These are phyloP conservation scores for Botryosphaeria agaves DNA, from an alignment of 2,329 filamentous ascomycete species.

Conservation along the genomic window DNA sequence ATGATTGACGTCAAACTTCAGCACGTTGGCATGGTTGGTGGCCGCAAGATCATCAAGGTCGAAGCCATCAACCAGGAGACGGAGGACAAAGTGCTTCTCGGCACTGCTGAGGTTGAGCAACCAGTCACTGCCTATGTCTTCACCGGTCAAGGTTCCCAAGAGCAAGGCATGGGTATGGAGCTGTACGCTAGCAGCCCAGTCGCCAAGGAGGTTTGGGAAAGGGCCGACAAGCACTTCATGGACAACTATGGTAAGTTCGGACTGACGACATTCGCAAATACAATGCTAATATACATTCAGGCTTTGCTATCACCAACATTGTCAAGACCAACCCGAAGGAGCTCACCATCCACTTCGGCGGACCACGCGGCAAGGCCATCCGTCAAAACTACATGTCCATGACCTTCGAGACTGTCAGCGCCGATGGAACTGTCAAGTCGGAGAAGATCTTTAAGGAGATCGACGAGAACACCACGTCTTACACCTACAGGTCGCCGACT, in stretches of 20 bases:
- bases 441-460: conserved; percentile 99
- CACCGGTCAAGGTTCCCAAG: conserved; percentile 94
- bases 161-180: conserved; percentile 99
- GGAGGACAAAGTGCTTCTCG: conserved; percentile 88
- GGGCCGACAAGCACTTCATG: conserved; percentile 93
- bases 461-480: conserved; percentile 77
- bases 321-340: conserved; percentile 99
- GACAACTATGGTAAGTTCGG: conserved; percentile 76
- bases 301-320: conserved; percentile 95
- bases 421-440: conserved; percentile 86
- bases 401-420: conserved; percentile 95
- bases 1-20: conserved; percentile 88
- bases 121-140: conserved; percentile 95
- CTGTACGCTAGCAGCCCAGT: conserved; percentile 86
- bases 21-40: conserved; percentile 93
- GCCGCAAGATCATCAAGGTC: conserved; percentile 98
- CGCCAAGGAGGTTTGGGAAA: conserved; percentile 94
- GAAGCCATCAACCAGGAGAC: conserved; percentile 91
- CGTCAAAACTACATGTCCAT: conserved; percentile 99
- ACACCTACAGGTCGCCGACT: conserved; percentile 91
- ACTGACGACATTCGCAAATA: not conserved
- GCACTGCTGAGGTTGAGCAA: conserved; percentile 94
- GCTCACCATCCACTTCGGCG: conserved; percentile 94
- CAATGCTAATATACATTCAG: conserved; percentile 22
- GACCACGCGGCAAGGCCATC: conserved; percentile 89